These are phyloP conservation scores for Selenicereus undatus DNA, from an alignment of 148 eudicot genomes.

Conservation along the genomic window DNA sequence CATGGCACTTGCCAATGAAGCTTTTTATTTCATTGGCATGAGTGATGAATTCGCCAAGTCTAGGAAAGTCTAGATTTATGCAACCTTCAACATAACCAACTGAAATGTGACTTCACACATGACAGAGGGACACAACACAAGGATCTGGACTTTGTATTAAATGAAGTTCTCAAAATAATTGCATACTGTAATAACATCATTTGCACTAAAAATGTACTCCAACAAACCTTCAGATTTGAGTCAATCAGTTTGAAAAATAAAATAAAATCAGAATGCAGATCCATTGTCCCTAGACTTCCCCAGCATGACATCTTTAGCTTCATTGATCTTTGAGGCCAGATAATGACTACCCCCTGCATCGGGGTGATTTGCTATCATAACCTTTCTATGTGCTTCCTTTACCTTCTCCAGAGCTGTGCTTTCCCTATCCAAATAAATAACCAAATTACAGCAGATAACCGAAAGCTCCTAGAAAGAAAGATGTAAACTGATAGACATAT, in stretches of 20 bases:
- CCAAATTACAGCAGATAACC: background rate
- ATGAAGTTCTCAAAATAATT: background rate
- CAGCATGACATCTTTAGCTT: slow-evolving; percentile 52
- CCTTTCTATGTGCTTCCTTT: slow-evolving; percentile 50
- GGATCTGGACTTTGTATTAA: background rate
- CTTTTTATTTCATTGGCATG: no score
- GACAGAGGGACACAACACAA: background rate
- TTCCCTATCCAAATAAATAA: slow-evolving; percentile 30
- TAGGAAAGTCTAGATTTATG: no score
- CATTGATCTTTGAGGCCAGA: slow-evolving; percentile 53
- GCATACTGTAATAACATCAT: background rate
- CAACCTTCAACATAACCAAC: no score
- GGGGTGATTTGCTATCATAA: slow-evolving; percentile 57
- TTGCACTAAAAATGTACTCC: background rate
- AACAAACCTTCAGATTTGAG: background rate
- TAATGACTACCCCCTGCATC: slow-evolving; percentile 63
- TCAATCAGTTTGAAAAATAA: no score
- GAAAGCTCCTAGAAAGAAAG: background rate
- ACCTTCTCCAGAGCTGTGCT: slow-evolving; percentile 35
- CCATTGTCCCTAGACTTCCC: slow-evolving; percentile 34
- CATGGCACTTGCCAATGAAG: no score
- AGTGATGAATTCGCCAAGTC: no score
- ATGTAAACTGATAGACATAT: background rate
- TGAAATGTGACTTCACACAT: background rate
- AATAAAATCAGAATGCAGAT: slow-evolving; percentile 34